These are phyloP conservation scores for Thalia dealbata DNA, from an alignment of 176 grass and related monocot species.

Conservation along the genomic window DNA sequence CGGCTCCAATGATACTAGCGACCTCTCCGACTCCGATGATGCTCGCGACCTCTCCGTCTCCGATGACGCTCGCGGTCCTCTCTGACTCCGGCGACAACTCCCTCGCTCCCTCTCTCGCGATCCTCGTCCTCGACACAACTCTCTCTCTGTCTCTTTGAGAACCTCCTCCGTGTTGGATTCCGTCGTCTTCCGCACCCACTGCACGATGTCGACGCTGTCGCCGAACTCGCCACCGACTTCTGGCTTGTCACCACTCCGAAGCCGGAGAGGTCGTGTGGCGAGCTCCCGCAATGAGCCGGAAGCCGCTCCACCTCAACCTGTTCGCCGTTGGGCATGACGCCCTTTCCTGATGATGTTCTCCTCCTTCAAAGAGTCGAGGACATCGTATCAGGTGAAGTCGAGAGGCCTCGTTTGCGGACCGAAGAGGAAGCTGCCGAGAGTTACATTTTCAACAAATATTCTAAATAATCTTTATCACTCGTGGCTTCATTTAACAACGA, in stretches of 20 bases:
- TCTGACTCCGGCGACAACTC: no score
- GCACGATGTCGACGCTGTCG: constrained; percentile 86
- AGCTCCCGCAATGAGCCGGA: constrained; percentile 35
- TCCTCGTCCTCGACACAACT: no score
- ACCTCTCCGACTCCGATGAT: no score
- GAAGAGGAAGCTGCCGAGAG: constrained; percentile 65
- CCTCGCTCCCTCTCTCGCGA: no score
- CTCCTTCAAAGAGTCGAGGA: constrained; percentile 73
- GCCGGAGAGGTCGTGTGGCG: constrained; percentile 70
- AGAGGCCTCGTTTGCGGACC: constrained; percentile 57
- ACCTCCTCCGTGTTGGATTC: constrained; percentile 55
- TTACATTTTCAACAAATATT: no score
- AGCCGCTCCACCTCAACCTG: constrained; percentile 76
- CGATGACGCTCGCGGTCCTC: no score
- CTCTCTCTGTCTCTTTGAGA: no score
- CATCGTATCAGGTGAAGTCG: constrained; percentile 81
- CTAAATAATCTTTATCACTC: no score
- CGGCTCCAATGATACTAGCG: no score
- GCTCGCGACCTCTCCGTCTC: no score
- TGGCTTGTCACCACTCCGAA: constrained; percentile 55
- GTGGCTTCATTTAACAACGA: no score
- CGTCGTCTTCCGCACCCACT: constrained; percentile 55
- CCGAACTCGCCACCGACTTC: constrained; percentile 73
- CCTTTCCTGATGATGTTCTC: constrained; percentile 94
- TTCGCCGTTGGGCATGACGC: constrained; percentile 45